Conservation (phyloP, 495 filamentous ascomycete species). For the Xylaria acuta region DNA sequence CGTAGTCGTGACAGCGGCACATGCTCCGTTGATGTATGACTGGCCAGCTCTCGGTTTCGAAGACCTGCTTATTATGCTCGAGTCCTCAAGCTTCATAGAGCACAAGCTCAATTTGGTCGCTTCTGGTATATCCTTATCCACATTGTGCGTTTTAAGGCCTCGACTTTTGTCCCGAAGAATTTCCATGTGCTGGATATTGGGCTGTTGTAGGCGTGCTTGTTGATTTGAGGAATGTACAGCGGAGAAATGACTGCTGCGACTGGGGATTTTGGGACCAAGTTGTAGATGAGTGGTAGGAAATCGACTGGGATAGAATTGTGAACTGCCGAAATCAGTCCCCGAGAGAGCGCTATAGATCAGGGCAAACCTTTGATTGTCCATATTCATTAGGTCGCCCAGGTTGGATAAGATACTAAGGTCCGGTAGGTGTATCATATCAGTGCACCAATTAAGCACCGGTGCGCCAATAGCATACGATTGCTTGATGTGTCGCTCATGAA, state of each 20-base stretch:
- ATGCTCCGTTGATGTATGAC: not conserved
- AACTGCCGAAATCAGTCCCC: slow-evolving; percentile 24
- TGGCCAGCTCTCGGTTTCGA: not conserved
- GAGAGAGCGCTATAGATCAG: slow-evolving; percentile 68
- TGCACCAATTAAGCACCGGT: slow-evolving; percentile 63
- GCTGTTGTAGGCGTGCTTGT: not conserved
- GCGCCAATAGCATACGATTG: slow-evolving; percentile 37
- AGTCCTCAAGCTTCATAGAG: not conserved
- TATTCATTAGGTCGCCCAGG: slow-evolving; percentile 54
- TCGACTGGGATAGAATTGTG: slow-evolving; percentile 24
- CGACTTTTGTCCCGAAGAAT: not conserved
- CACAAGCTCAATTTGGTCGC: not conserved
- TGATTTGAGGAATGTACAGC: not conserved
- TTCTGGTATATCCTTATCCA: not conserved
- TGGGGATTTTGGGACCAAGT: not conserved
- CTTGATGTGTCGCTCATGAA: slow-evolving; percentile 64
- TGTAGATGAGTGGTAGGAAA: not conserved
- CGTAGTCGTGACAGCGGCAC: not conserved
- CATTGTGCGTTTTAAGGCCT: not conserved
- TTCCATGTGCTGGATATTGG: not conserved
- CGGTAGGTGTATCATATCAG: slow-evolving; percentile 74
- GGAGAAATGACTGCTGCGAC: not conserved
- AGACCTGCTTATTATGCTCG: not conserved
- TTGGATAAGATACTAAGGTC: slow-evolving; percentile 55
- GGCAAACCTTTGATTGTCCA: slow-evolving; percentile 61